phyloP scores from a whole-genome alignment of 768 basidiomycete species.

The Leccinum uliginosum region DNA sequence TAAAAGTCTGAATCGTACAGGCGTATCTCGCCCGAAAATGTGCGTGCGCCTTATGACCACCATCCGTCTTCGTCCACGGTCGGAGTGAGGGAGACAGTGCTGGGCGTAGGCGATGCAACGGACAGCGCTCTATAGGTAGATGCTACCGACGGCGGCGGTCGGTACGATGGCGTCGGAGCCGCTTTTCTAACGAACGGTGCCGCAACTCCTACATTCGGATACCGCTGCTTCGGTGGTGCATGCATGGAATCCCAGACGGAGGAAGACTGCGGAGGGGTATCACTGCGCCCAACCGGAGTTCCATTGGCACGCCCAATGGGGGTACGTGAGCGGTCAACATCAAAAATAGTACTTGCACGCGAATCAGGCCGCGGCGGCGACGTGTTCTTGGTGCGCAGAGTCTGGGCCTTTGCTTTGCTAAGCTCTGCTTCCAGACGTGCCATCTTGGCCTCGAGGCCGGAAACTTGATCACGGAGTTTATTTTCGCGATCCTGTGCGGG shows the following conservation, averaged over 20 bases:
- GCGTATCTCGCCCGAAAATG: not conserved
- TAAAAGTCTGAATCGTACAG: not conserved
- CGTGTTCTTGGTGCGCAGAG: slow-evolving; percentile 29
- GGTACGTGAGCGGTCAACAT: slow-evolving; percentile 46
- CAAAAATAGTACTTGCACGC: slow-evolving; percentile 61
- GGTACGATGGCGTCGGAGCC: slow-evolving; percentile 27
- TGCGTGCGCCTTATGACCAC: slow-evolving; percentile 47
- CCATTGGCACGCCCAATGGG: slow-evolving; percentile 42
- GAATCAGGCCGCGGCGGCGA: slow-evolving; percentile 68
- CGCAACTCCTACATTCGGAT: slow-evolving; percentile 15
- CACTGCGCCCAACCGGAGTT: slow-evolving; percentile 28
- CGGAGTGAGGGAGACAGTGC: slow-evolving; percentile 66
- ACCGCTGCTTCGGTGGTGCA: slow-evolving; percentile 36
- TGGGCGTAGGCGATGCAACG: slow-evolving; percentile 69
- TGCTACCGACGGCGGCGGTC: slow-evolving; percentile 37
- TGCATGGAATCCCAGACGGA: slow-evolving; percentile 77
- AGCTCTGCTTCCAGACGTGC: slow-evolving; percentile 56
- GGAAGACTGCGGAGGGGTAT: slow-evolving; percentile 41
- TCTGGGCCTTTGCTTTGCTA: slow-evolving; percentile 39
- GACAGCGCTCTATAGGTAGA: slow-evolving; percentile 42
- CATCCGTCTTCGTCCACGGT: slow-evolving; percentile 74
- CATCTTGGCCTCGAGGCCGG: slow-evolving; percentile 56
- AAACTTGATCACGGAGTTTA: slow-evolving; percentile 64
- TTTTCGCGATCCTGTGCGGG: slow-evolving; percentile 60
- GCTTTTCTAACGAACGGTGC: slow-evolving; percentile 13